These are phyloP conservation scores for Eucalyptus shirleyi DNA, from an alignment of 345 rosid species.

Conservation along the genomic window DNA sequence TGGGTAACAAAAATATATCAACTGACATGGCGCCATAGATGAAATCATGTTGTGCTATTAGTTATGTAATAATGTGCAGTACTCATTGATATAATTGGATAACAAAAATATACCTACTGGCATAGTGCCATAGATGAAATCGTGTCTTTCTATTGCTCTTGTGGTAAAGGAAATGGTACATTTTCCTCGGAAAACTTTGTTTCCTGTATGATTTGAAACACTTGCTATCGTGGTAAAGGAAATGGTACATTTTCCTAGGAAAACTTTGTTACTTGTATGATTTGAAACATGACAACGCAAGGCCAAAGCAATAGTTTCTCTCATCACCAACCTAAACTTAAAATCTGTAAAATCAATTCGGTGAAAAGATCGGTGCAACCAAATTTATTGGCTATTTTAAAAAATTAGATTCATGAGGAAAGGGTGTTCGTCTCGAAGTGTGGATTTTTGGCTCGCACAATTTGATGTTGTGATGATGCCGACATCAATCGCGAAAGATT, in stretches of 20 bases:
- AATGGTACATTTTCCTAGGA: neutral
- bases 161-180: too few species aligned
- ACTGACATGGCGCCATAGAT: rapidly evolving
- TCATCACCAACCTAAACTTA: neutral
- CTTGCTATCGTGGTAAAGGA: neutral
- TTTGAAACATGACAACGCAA: neutral
- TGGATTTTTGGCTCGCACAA: neutral
- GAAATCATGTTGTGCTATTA: neutral
- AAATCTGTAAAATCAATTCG: too few species aligned
- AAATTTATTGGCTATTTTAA: neutral
- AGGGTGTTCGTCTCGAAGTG: neutral
- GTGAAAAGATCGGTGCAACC: neutral
- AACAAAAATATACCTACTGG: too few species aligned
- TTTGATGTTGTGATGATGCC: neutral
- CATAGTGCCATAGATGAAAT: too few species aligned
- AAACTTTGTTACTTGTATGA: neutral
- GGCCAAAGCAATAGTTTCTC: neutral
- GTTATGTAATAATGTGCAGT: too few species aligned
- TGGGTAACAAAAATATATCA: too few species aligned
- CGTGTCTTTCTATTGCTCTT: too few species aligned
- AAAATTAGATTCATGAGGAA: neutral
- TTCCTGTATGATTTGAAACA: too few species aligned
- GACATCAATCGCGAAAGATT: constrained; percentile 54
- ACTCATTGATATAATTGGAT: too few species aligned
- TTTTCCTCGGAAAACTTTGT: too few species aligned